Percentiles rank a stretch among this genome's conserved stretches.
Conservation (phyloP, 1,284 basidiomycete species). For the Coniophora puteana region DNA sequence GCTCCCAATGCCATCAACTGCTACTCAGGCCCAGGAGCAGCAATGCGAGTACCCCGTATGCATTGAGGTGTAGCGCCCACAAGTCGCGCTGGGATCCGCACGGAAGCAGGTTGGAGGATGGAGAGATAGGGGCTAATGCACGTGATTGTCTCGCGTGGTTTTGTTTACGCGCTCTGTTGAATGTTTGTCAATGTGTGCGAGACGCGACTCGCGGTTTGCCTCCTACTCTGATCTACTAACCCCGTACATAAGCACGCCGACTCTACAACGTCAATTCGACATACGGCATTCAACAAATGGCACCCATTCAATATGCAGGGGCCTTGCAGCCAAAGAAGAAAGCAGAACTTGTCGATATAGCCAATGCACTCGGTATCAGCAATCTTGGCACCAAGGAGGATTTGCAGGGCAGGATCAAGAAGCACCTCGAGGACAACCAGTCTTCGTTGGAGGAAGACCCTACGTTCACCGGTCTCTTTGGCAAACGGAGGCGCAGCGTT, state of each 20-base stretch:
- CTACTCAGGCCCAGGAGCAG: no score
- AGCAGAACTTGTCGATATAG: constrained; percentile 56
- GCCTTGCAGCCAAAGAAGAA: constrained; percentile 57
- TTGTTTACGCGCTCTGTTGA: constrained; percentile 20
- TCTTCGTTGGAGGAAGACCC: constrained; percentile 48
- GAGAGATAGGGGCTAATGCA: no score
- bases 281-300: constrained; percentile 16
- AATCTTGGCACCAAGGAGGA: constrained; percentile 60
- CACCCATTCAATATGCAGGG: constrained; percentile 35
- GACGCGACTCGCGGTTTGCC: no score
- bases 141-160: constrained; percentile 26
- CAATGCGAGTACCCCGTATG: no score
- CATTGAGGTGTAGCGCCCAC: no score
- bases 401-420: constrained; percentile 52
- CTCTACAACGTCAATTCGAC: background rate
- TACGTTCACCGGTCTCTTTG: constrained; percentile 50
- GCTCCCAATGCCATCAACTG: no score
- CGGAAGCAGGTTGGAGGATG: no score
- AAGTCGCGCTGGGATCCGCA: no score
- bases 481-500: constrained; percentile 36
- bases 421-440: constrained; percentile 50
- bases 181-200: no score
- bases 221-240: no score
- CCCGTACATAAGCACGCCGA: no score
- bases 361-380: constrained; percentile 44